Conservation (phyloP, 306 rosid species). For the Fragaria ananassa region DNA sequence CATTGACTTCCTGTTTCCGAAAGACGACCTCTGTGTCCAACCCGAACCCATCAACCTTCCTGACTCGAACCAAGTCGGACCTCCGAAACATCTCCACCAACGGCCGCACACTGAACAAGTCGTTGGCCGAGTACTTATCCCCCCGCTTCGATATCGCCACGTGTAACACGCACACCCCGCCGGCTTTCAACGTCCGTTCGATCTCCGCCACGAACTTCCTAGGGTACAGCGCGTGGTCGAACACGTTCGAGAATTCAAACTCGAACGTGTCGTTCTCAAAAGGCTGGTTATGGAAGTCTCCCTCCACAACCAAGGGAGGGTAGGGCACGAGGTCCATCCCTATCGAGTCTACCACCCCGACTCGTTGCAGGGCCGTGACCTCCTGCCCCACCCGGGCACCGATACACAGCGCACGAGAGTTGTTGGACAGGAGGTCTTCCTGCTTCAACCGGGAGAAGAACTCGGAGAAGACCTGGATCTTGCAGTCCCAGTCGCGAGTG, state of each 20-base stretch:
- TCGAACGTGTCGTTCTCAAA: slow-evolving; percentile 56
- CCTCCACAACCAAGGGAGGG: slow-evolving; percentile 73
- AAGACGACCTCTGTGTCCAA: slow-evolving; percentile 77
- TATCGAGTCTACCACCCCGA: slow-evolving; percentile 64
- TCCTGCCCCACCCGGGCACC: slow-evolving; percentile 94
- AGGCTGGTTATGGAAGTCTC: slow-evolving; percentile 82
- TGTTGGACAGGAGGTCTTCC: slow-evolving; percentile 35
- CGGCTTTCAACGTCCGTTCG: slow-evolving; percentile 71
- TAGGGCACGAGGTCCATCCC: slow-evolving; percentile 85
- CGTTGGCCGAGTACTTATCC: slow-evolving; percentile 91
- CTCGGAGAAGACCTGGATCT: slow-evolving; percentile 56
- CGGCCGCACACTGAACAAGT: slow-evolving; percentile 61
- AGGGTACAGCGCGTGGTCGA: slow-evolving; percentile 93
- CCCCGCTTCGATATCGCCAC: slow-evolving; percentile 58
- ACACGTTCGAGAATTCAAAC: slow-evolving; percentile 91
- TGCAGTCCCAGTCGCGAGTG: slow-evolving; percentile 91
- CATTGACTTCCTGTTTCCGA: slow-evolving; percentile 31
- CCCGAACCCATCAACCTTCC: slow-evolving; percentile 74
- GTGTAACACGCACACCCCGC: slow-evolving; percentile 78
- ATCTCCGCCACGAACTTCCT: slow-evolving; percentile 68
- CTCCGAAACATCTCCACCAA: slow-evolving; percentile 49
- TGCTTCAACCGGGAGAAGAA: slow-evolving; percentile 47
- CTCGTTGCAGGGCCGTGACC: slow-evolving; percentile 64
- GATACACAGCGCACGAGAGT: slow-evolving; percentile 57
- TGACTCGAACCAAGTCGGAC: slow-evolving; percentile 52